Evolutionary conservation across 371 early-diverging fungal species (phyloP).

Genomic region (Mucor velutinosus): DNA sequence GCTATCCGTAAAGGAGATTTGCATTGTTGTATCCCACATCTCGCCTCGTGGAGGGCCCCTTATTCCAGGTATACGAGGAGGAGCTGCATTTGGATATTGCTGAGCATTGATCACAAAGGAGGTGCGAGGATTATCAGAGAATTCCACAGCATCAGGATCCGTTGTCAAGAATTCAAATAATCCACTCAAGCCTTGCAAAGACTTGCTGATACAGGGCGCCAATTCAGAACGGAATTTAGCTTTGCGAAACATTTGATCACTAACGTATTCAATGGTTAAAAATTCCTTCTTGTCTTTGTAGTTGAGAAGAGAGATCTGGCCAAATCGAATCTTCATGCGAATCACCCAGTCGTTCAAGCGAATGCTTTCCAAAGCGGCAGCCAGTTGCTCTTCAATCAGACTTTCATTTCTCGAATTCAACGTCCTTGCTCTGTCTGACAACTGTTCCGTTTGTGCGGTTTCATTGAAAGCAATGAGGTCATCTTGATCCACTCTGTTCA

Average conservation of each 20-base stretch:
- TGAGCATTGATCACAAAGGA: constrained; percentile 24
- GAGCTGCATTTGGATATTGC: constrained; percentile 22
- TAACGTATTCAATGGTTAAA: constrained; percentile 21
- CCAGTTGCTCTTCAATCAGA: constrained; percentile 15
- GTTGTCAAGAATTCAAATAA: constrained; percentile 16
- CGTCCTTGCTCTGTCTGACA: constrained; percentile 10
- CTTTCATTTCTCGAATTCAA: constrained; percentile 31
- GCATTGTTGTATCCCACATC: constrained; percentile 22
- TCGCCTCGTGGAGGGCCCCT: constrained; percentile 7
- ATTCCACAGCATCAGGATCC: constrained; percentile 11
- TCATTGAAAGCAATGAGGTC: constrained; percentile 34
- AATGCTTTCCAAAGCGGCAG: constrained; percentile 39
- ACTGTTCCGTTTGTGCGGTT: neutral
- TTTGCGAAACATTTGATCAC: constrained; percentile 22
- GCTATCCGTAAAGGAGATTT: constrained; percentile 25
- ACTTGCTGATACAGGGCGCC: constrained; percentile 32
- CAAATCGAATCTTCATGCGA: constrained; percentile 46
- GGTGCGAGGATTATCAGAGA: constrained; percentile 28
- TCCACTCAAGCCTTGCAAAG: neutral
- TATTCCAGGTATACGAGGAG: neutral
- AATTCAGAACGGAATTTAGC: constrained; percentile 21
- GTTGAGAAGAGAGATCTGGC: constrained; percentile 35
- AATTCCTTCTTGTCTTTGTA: constrained; percentile 16
- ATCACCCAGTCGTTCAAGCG: constrained; percentile 45
- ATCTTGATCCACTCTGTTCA: neutral